These are phyloP conservation scores for Eucalyptus cladocalyx DNA, from an alignment of 345 rosid genomes.

Conservation along the genomic window DNA sequence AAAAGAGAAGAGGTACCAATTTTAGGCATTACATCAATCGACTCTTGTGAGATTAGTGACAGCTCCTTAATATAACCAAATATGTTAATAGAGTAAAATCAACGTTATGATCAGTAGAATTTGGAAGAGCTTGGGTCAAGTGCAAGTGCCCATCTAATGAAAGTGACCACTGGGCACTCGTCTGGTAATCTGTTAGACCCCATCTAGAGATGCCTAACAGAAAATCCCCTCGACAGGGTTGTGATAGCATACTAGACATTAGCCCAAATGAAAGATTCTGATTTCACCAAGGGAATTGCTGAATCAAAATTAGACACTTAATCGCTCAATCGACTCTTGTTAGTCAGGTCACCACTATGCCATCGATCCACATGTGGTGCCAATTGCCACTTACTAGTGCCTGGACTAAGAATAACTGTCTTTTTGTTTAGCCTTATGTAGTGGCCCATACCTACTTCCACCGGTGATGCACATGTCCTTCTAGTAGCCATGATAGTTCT, in stretches of 20 bases:
- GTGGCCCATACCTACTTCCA: not conserved
- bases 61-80: not conserved
- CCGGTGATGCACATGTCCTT: not conserved
- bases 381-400: not conserved
- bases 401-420: not conserved
- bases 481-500: not conserved
- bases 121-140: not conserved
- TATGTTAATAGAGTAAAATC: not conserved
- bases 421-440: not conserved
- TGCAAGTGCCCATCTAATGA: accelerated
- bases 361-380: not conserved
- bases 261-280: not conserved
- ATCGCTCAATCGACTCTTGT: not conserved
- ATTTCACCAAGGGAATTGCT: not conserved
- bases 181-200: not conserved
- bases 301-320: not conserved
- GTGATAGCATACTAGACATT: not conserved
- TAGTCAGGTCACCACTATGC: not conserved
- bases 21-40: not conserved
- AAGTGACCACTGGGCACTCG: accelerated
- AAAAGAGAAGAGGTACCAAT: not conserved
- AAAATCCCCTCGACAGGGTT: accelerated
- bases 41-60: not conserved
- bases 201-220: not conserved
- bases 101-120: accelerated